phyloP scores from a whole-genome alignment of 2,329 filamentous ascomycete genomes.

The Scopulariopsis brevicaulis region DNA sequence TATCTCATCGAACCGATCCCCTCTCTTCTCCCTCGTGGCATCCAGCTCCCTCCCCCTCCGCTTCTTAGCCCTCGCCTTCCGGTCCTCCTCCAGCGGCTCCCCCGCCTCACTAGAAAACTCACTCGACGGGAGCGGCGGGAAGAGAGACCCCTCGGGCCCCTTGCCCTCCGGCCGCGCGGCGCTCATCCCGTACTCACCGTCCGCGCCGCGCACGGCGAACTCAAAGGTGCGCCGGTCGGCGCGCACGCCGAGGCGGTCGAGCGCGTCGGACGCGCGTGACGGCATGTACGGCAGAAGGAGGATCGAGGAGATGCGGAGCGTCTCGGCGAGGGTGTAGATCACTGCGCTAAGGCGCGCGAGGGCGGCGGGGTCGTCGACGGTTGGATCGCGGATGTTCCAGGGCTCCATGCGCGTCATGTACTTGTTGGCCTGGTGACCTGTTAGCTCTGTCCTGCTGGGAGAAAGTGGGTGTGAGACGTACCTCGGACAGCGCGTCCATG shows the following conservation, averaged over 20 bases:
- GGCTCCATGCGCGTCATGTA: constrained; percentile 50
- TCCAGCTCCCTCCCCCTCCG: neutral
- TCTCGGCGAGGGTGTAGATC: constrained; percentile 64
- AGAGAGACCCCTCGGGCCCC: constrained; percentile 30
- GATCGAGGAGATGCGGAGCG: constrained; percentile 69
- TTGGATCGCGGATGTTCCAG: constrained; percentile 43
- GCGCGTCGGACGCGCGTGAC: constrained; percentile 55
- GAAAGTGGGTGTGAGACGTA: constrained; percentile 17
- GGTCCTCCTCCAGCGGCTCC: constrained; percentile 7
- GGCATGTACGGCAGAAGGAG: constrained; percentile 89
- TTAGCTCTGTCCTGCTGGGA: neutral
- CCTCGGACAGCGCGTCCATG: constrained; percentile 49
- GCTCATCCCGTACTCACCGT: constrained; percentile 55
- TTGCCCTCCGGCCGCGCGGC: constrained; percentile 12
- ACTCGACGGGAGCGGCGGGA: constrained; percentile 32
- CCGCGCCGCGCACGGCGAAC: constrained; percentile 50
- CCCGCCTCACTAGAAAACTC: constrained; percentile 13
- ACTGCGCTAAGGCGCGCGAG: constrained; percentile 37
- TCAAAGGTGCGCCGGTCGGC: constrained; percentile 48
- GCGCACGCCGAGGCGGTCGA: constrained; percentile 69
- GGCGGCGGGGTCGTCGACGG: constrained; percentile 15
- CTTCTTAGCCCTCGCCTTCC: neutral
- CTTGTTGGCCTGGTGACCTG: constrained; percentile 22
- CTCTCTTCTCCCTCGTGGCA: neutral
- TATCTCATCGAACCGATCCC: neutral